Conservation (phyloP, 257 asterid species). For the Dorcoceras hygrometricum region DNA sequence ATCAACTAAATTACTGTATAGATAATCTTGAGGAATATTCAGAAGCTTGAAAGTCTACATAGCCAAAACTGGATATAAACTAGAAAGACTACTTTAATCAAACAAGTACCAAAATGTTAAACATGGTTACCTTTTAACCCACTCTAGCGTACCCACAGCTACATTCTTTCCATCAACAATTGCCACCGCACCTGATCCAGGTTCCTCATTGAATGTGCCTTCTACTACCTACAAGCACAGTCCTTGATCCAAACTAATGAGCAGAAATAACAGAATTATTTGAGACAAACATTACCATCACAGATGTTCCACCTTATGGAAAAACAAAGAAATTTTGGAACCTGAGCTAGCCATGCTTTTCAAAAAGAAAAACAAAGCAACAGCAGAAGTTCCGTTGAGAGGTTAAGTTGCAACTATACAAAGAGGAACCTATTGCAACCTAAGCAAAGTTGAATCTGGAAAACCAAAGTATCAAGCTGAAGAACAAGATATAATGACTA, state of each 20-base stretch:
- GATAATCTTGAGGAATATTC: not conserved
- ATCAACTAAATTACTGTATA: not conserved
- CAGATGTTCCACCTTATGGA: not conserved
- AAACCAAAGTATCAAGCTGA: not conserved
- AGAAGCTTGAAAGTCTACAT: not conserved
- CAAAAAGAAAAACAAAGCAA: not conserved
- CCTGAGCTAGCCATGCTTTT: not conserved
- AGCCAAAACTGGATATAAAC: not conserved
- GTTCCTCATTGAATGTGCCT: constrained; percentile 92
- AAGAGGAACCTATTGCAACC: not conserved
- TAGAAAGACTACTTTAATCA: not conserved
- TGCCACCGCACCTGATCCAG: constrained; percentile 98
- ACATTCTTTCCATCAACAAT: constrained; percentile 61
- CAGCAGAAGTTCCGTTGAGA: constrained; percentile 15
- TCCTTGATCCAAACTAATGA: constrained; percentile 9
- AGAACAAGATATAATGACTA: constrained; percentile 15
- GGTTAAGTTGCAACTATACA: not conserved
- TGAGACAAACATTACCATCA: not conserved
- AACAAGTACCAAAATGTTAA: constrained; percentile 10
- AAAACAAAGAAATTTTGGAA: not conserved
- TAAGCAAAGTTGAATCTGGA: constrained; percentile 17
- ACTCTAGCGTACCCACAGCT: constrained; percentile 87
- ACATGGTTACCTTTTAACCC: constrained; percentile 75
- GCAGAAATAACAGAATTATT: constrained; percentile 12
- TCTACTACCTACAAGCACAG: constrained; percentile 59